Evolutionary conservation across 495 filamentous ascomycete genomes (phyloP).

Genomic region (Podospora pseudoanserina): DNA sequence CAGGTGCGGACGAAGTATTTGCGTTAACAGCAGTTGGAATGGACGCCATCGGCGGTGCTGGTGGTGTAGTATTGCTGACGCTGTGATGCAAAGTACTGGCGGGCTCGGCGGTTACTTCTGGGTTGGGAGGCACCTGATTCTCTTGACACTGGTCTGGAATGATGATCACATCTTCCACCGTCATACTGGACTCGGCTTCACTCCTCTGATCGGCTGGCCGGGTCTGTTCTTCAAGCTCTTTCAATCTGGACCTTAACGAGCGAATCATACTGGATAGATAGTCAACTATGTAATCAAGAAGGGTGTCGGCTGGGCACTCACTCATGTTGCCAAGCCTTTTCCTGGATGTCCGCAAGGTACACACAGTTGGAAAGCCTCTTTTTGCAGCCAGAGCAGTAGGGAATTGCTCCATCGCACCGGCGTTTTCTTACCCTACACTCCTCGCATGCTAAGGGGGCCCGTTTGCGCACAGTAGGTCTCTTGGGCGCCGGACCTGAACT

Average conservation of each 20-base stretch:
- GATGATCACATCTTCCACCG: not conserved
- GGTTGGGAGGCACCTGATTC: not conserved
- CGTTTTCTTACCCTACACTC: not conserved
- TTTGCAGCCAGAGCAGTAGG: constrained; percentile 5
- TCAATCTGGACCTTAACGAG: not conserved
- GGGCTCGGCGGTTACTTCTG: not conserved
- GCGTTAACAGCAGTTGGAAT: not conserved
- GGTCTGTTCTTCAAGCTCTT: not conserved
- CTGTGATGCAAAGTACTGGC: not conserved
- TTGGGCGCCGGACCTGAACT: constrained; percentile 3
- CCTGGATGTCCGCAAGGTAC: constrained; percentile 6
- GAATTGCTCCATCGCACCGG: not conserved
- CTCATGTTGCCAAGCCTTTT: constrained; percentile 10
- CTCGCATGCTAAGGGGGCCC: constrained; percentile 7
- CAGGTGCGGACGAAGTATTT: not conserved
- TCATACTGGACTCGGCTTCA: not conserved
- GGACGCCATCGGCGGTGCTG: not conserved
- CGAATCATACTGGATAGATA: not conserved
- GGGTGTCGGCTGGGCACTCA: constrained; percentile 3
- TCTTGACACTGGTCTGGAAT: not conserved
- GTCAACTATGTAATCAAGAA: not conserved
- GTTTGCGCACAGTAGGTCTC: constrained; percentile 1
- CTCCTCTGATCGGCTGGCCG: not conserved
- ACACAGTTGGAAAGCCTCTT: constrained; percentile 7
- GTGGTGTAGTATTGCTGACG: not conserved